Base-by-base conservation (phyloP, 1,284 basidiomycete genomes). In the Puccinia novopanici region DNA sequence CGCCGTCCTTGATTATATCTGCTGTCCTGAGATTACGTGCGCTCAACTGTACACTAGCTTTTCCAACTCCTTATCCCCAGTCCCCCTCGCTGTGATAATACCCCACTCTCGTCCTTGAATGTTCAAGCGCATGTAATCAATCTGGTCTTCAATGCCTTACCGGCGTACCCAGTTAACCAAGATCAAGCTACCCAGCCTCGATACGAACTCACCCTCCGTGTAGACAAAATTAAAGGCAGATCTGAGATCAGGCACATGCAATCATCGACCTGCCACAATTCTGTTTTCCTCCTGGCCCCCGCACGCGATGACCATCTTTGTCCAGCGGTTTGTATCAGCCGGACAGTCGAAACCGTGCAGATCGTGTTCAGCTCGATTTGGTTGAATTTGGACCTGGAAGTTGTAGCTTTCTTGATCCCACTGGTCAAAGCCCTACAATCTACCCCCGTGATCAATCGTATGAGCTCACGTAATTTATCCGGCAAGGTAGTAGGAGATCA, bases 351-450 rank as follows among this genome's bases (percentile, higher is more conserved):
- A 24, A 22, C 42, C 10, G 24, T 27, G 17, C 72, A 74, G 22
- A 55, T 74, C 30, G 37, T 74, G n/a, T 74, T 61, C 40, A 59
- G 57, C 27, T 59, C 72, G 19, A 61, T 74, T 61, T 74, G 72
- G 72, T 6, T 74, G 54, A 61, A 74, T 30, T 22, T 61, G 50
- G 54, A 74, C 55, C 42, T 74, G 19, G 37, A 74, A 30, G 24
- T 74, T 45, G n/a, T 74, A 6, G 37, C 55, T 17, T 37, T 74
- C 24, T 74, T 74, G 54, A 71, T 71, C 27, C 68, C 68, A 12
- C 12, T 71, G 13, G 15, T 71, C 15, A 55, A 74, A 59, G 57
- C 37, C 5, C n/a, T 59, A n/a, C 72, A 61, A 42, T 24, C 72
- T 5, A 40, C 72, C 37, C 55, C 37, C 42, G 15, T 67, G n/a